Base-by-base conservation (phyloP, 106 monocot species). In the Dioscorea dumetorum region DNA sequence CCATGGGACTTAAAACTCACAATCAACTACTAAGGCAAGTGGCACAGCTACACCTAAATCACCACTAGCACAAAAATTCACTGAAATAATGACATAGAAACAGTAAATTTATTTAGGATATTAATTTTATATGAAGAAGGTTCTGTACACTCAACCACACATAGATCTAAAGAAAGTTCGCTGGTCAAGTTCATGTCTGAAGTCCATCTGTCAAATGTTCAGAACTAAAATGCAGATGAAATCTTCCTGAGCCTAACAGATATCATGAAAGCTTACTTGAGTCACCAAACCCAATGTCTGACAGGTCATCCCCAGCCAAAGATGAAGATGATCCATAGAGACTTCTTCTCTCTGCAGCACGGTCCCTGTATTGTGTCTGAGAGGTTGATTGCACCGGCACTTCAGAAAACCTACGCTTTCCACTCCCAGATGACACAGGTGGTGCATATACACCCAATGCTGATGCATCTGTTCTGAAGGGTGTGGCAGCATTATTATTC, bases 321-420 rank as follows among this genome's bases (percentile, higher is more conserved):
- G 83, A 81, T 22, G 90, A 28, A 28, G 28, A 84, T 64, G 95
- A 95, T 35, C 99, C 99, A 83, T 99, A 99, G 5, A 90, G 73
- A 60, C 66, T 93, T 68, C 99, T 80, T 57, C 99, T 84, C 75
- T 99, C 99, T 32, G 99, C 99, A 53, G 99, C 99, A 54, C 99
- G 82, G 58, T 99, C 99, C 73, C 99, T 90, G 61, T 99, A 99
- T 8, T 69, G 62, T 19, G 81, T 50, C 69, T 87, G 97, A 58
- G 87, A 61, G 28, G 48, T 48, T 31, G 73, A 69, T 72, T 86
- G 93, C 18, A 76, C 69, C 50, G 99, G 93, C 61, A 73, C 78
- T 69, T 99, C 99, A 41, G 93, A 93, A 75, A 99, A 99, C 66
- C 93, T 82, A 5, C 99, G 84, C 73, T 83, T 99, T 8, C 90